Evolutionary conservation across 2,329 filamentous ascomycete species (phyloP), one percentile per base, ranked within the genome.

Genomic region (Colletotrichum filicis): DNA sequence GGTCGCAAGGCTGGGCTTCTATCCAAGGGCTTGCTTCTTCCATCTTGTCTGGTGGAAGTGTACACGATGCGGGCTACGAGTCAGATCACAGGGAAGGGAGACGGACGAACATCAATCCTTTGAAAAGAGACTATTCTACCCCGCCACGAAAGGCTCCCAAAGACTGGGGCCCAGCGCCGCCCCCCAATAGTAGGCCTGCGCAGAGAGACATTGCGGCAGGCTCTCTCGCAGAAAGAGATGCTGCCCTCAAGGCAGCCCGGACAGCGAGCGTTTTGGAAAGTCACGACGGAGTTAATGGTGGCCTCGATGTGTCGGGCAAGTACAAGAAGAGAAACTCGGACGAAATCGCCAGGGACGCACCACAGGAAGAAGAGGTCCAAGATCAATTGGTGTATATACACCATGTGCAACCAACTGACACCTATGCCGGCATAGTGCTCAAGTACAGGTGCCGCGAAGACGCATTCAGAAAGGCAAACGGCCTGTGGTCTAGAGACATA

Each of bases 401-500:
- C 82, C 92, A 93, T 78, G 94, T 98, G 22, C 89, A 92, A 77
- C 90, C 92, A 16, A 90, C 90, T 57, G 97, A 99, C 83, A 98
- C 95, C 1, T 92, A 98, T 77, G 95, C 95, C 1, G 96, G 97
- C 3, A 92, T 99, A 63, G 93, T 97, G 65, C 92, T 99, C 76
- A 94, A 92, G 77, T 99, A 97, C 82, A 93, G 94, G 77, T 98
- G 96, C 81, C 91, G 94, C 75, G 92, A 95, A 68, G 93, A 95
- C 60, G 89, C 93, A 2, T 92, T 99, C 76, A 90, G 94, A 71
- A 97, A 94, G 80, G 92, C 95, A 52, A 99, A 99, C 80, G 91
- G 97, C 12, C 91, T 99, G 79, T 99, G 97, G 97, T 94, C 95
- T 7, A 94, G 95, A 75, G 97, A 98, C 80, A 93, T 98, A 46